These are phyloP conservation scores for Hibiscus tridactylites DNA, from an alignment of 345 rosid genomes.

Conservation along the genomic window DNA sequence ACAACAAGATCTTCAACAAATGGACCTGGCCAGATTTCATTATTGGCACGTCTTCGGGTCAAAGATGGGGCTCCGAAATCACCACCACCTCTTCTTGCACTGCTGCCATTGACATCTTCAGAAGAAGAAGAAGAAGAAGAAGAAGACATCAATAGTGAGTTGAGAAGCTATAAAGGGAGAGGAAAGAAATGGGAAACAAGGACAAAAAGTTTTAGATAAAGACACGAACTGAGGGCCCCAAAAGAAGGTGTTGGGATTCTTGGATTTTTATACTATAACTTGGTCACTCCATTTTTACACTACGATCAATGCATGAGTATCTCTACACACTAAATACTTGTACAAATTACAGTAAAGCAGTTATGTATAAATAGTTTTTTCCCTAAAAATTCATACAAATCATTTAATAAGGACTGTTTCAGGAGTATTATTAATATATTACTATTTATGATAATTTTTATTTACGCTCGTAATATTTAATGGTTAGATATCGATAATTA, in stretches of 20 bases:
- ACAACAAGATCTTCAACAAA: slow-evolving; percentile 77
- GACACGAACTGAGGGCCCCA: slow-evolving; percentile 71
- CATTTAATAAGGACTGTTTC: no score
- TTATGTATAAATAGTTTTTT: no score
- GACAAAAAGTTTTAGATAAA: slow-evolving; percentile 67
- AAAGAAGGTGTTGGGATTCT: slow-evolving; percentile 17
- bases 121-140: slow-evolving; percentile 23
- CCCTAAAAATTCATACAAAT: no score
- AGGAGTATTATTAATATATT: no score
- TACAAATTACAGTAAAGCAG: background rate
- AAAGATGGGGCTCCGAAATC: slow-evolving; percentile 63
- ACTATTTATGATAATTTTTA: no score
- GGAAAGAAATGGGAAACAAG: slow-evolving; percentile 30
- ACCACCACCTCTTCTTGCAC: slow-evolving; percentile 22
- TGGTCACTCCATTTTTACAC: background rate
- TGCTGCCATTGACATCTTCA: slow-evolving; percentile 23
- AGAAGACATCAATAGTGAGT: slow-evolving; percentile 24
- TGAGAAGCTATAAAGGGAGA: slow-evolving; percentile 15
- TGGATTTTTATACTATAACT: slow-evolving; percentile 2
- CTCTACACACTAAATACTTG: background rate
- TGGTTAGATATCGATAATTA: no score
- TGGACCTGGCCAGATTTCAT: slow-evolving; percentile 91
- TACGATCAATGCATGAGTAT: background rate
- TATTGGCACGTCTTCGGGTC: slow-evolving; percentile 38
- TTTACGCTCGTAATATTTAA: no score